Evolutionary conservation across 2,329 filamentous ascomycete species (phyloP), one percentile per base, ranked within the genome.

Genomic region (Penicillium sclerotiorum): DNA sequence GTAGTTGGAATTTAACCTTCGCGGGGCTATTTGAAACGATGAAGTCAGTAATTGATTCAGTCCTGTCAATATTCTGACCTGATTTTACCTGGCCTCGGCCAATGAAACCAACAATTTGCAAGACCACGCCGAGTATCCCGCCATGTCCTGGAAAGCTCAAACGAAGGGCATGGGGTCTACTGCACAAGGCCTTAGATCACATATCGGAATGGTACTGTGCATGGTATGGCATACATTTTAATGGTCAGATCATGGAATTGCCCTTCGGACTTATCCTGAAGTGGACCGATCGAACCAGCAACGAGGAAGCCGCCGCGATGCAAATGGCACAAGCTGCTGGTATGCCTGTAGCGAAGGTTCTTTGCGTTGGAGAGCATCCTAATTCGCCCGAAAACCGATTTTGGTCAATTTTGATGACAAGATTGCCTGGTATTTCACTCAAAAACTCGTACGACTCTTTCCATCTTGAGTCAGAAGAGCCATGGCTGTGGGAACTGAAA

Each of bases 391-490:
- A 60, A 9, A 38, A 38, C 36, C 22, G 53, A 42, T 11, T 47
- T 72, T 33, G n/a, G 41, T 72, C 70, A n/a, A 72, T 73, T 32
- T 45, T 74, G 20, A 75, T 77, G 70, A 75, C 71, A n/a, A 64
- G 71, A 21, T 49, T 73, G 41, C 71, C 68, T 15, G 69, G 72
- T 5, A 46, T 58, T 6, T 42, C 61, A 9, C 53, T 74, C 21
- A 62, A 58, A 15, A 66, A 71, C 43, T 58, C 56, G 3, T 55
- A 49, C 15, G 57, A 70, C 44, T 30, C 18, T 15, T 56, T 74
- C 28, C 50, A 57, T 8, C 35, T 58, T 15, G 58, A 71, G 28
- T 48, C 52, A 5, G 64, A 70, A 45, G 63, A 61, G 1, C 66
- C 64, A 5, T 69, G 64, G 60, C 57, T 71, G 13, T 35, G 62